Evolutionary conservation across 228 moss, liverwort and hornwort species (phyloP).

Genomic region (Sphagnum magellanicum): DNA sequence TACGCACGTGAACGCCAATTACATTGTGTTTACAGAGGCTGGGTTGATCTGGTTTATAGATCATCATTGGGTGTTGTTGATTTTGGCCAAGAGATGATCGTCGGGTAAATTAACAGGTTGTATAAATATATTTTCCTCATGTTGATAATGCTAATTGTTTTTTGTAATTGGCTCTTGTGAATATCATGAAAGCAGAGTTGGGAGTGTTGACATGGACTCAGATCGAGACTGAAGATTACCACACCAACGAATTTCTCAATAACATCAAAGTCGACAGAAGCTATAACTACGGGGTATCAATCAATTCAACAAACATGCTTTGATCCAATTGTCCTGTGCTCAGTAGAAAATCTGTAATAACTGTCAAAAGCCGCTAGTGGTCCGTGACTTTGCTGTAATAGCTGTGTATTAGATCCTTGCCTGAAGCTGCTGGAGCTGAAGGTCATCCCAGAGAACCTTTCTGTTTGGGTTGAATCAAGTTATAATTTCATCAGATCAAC

Average conservation of each 20-base stretch:
- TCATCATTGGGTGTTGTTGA: no score
- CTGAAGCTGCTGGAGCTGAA: neutral
- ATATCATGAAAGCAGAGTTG: conserved; percentile 18
- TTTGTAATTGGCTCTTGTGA: neutral
- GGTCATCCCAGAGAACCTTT: neutral
- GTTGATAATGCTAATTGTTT: neutral
- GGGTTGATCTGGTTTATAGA: no score
- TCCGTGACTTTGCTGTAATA: no score
- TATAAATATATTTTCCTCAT: neutral
- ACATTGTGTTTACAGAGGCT: no score
- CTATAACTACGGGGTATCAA: conserved; percentile 45
- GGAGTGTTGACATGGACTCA: conserved; percentile 62
- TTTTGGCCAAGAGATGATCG: no score
- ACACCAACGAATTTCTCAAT: conserved; percentile 32
- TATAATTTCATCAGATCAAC: no score
- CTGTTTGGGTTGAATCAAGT: neutral
- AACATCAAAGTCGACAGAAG: conserved; percentile 41
- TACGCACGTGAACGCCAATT: no score
- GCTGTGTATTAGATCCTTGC: neutral
- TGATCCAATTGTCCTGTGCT: no score
- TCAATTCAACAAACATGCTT: no score
- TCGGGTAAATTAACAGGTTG: no score
- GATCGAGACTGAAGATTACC: conserved; percentile 38
- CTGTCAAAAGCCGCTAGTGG: no score
- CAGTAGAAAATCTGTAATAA: no score